Conservation (phyloP, 371 early-diverging fungal species). For the Neoconidiobolus thromboides region DNA sequence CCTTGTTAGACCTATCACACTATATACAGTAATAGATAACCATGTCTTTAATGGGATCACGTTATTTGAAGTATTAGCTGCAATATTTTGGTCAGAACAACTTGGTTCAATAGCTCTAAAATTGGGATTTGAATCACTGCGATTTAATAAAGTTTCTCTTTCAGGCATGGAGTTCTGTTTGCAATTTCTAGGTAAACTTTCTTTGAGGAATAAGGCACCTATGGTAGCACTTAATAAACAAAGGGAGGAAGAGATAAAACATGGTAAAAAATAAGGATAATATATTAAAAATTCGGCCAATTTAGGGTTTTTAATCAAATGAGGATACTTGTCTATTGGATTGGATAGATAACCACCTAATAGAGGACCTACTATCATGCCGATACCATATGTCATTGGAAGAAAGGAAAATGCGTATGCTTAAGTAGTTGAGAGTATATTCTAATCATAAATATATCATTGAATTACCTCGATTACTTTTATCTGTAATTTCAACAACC, state of each 20-base stretch:
- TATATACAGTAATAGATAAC: constrained; percentile 3
- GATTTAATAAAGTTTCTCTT: not conserved
- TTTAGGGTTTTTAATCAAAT: constrained; percentile 28
- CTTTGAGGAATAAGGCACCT: constrained; percentile 50
- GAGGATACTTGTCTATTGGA: constrained; percentile 46
- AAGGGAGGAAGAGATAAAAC: constrained; percentile 41
- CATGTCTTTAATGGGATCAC: not conserved
- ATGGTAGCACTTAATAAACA: constrained; percentile 37
- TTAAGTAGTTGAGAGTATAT: not conserved
- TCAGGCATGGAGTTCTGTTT: not conserved
- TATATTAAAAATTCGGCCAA: constrained; percentile 27
- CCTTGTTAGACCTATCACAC: constrained; percentile 33
- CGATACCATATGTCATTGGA: constrained; percentile 8
- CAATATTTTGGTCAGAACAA: not conserved
- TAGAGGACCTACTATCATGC: constrained; percentile 36
- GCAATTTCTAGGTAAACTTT: constrained; percentile 23
- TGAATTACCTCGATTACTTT: constrained; percentile 37
- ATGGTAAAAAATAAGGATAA: constrained; percentile 75
- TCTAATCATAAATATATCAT: not conserved
- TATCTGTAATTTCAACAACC: constrained; percentile 66
- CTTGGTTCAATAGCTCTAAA: too few species aligned
- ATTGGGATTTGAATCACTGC: not conserved
- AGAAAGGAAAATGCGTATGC: constrained; percentile 4
- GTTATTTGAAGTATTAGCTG: not conserved
- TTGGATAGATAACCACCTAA: constrained; percentile 62